Evolutionary conservation across 2,329 filamentous ascomycete species (phyloP).

Genomic region (Chaetomium sp.): DNA sequence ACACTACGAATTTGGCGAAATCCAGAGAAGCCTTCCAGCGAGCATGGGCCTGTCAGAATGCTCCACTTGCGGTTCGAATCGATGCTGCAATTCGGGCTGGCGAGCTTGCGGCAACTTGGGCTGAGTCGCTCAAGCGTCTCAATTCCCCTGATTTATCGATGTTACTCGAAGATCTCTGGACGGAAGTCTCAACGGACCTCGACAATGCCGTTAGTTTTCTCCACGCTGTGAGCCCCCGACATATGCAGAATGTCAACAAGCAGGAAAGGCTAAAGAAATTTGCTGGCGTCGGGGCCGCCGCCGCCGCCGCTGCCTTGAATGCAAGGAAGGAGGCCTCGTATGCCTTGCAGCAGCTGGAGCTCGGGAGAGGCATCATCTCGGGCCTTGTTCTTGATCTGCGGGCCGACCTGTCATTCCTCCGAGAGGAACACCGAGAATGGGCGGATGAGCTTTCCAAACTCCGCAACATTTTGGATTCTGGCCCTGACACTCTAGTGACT

Average conservation of each 20-base stretch:
- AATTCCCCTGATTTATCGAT: not conserved
- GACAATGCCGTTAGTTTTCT: not conserved
- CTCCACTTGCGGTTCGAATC: not conserved
- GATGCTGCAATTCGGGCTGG: not conserved
- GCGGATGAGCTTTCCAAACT: not conserved
- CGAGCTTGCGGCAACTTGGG: not conserved
- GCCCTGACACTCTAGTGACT: not conserved
- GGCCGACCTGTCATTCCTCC: not conserved
- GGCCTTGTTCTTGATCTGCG: not conserved
- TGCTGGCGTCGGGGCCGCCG: not conserved
- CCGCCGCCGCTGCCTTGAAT: not conserved
- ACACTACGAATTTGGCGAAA: not conserved
- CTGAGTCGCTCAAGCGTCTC: not conserved
- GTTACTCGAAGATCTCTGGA: not conserved
- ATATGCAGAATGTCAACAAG: not conserved
- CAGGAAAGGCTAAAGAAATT: not conserved
- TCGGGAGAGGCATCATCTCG: not conserved
- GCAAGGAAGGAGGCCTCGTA: not conserved
- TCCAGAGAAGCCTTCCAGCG: not conserved
- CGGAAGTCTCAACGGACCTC: not conserved
- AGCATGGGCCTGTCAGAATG: not conserved
- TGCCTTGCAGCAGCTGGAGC: not conserved
- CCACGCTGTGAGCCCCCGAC: not conserved
- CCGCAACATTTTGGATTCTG: not conserved
- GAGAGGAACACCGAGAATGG: not conserved